Conservation (phyloP, 2,329 filamentous ascomycete genomes). For the Hypomyces rosellus region DNA sequence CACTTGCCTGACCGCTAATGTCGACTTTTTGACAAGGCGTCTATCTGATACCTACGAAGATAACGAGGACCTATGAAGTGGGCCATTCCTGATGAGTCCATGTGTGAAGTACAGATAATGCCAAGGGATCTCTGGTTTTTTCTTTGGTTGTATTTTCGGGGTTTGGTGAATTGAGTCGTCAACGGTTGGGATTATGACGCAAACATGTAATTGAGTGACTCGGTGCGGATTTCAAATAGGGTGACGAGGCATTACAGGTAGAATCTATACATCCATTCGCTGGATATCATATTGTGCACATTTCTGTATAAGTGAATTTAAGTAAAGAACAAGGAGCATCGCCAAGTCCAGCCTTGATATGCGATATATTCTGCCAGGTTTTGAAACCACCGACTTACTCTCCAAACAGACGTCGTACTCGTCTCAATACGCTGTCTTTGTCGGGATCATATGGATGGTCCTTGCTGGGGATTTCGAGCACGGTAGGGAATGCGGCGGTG, state of each 20-base stretch:
- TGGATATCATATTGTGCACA: no score
- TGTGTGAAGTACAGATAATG: background rate
- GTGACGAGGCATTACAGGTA: no score
- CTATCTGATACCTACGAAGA: constrained; percentile 24
- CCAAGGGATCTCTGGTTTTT: background rate
- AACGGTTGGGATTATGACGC: background rate
- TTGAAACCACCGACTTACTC: constrained; percentile 43
- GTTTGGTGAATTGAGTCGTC: constrained; percentile 4
- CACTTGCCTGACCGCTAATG: constrained; percentile 76
- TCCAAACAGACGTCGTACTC: constrained; percentile 64
- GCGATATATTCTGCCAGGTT: no score
- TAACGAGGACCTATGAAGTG: constrained; percentile 35
- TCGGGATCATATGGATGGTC: constrained; percentile 98
- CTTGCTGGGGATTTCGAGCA: constrained; percentile 97
- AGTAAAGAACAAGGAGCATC: no score
- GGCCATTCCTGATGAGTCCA: background rate
- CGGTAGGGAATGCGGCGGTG: constrained; percentile 89
- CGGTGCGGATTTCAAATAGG: no score
- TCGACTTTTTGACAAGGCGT: constrained; percentile 48
- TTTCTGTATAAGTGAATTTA: no score
- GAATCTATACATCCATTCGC: no score
- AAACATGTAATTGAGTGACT: background rate
- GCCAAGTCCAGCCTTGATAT: no score
- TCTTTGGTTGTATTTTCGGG: background rate
- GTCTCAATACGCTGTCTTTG: constrained; percentile 93